A percentile compares a stretch with the other conserved stretches of the same genome.
phyloP scores from a whole-genome alignment of 345 rosid genomes.

The Camelina hispida region DNA sequence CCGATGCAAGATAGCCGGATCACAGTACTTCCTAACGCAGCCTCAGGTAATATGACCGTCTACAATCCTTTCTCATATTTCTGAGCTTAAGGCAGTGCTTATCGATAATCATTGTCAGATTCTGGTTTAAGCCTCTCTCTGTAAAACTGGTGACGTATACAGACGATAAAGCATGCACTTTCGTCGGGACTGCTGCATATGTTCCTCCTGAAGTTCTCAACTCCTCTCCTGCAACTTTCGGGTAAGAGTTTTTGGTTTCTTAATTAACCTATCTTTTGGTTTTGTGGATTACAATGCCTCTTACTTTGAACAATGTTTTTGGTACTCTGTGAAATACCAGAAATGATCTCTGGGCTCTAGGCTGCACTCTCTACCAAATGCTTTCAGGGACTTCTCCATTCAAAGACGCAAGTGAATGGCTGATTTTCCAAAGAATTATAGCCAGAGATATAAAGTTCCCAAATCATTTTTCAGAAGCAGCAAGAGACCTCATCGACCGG shows the following conservation, averaged over 20 bases:
- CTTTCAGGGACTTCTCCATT: slow-evolving; percentile 99
- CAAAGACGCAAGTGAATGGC: slow-evolving; percentile 99
- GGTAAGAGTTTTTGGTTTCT: slow-evolving; percentile 53
- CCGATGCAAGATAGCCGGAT: slow-evolving; percentile 92
- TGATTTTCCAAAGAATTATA: slow-evolving; percentile 91
- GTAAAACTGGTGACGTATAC: slow-evolving; percentile 35
- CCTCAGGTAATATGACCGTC: slow-evolving; percentile 65
- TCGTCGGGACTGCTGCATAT: slow-evolving; percentile 98
- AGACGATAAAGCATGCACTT: slow-evolving; percentile 95
- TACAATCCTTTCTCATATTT: slow-evolving; percentile 10
- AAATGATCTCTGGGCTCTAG: slow-evolving; percentile 99
- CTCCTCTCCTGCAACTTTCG: slow-evolving; percentile 97
- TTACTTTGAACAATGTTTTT: slow-evolving; percentile 42
- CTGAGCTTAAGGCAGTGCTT: slow-evolving; percentile 32
- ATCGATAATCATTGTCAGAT: slow-evolving; percentile 35
- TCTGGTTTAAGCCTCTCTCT: slow-evolving; percentile 29
- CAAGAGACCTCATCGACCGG: slow-evolving; percentile 80
- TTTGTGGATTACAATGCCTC: slow-evolving; percentile 31
- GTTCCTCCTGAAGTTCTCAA: slow-evolving; percentile 99
- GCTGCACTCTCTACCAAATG: slow-evolving; percentile 99
- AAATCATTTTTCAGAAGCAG: slow-evolving; percentile 72
- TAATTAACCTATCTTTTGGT: slow-evolving; percentile 26
- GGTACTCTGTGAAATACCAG: slow-evolving; percentile 52
- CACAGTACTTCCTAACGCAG: slow-evolving; percentile 91
- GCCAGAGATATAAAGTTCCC: slow-evolving; percentile 95